Evolutionary conservation across 768 basidiomycete genomes (phyloP).

Genomic region (Lyophyllum atratum): DNA sequence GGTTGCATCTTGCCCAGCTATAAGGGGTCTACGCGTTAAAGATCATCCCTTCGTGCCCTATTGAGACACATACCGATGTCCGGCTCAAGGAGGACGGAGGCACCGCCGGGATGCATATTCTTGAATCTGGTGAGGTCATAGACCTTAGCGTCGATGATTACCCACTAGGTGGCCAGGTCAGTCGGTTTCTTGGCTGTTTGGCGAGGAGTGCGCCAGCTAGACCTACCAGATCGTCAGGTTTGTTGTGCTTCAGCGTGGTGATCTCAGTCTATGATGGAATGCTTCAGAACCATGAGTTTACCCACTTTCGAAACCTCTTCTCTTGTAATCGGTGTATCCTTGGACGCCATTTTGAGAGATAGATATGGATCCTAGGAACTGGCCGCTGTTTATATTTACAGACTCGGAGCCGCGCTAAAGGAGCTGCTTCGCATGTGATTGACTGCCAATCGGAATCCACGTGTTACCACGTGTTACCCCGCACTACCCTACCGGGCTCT

Average conservation of each 20-base stretch:
- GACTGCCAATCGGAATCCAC: not conserved
- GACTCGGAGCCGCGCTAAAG: not conserved
- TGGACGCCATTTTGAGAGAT: slow-evolving; percentile 27
- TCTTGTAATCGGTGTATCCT: slow-evolving; percentile 44
- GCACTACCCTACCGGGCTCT: not conserved
- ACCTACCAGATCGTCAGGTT: slow-evolving; percentile 67
- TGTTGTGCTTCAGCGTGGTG: slow-evolving; percentile 63
- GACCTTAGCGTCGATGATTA: slow-evolving; percentile 82
- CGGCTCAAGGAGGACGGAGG: slow-evolving; percentile 67
- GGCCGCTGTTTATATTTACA: not conserved
- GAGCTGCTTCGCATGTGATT: slow-evolving; percentile 7
- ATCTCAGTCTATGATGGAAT: slow-evolving; percentile 1
- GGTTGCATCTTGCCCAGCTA: slow-evolving; percentile 78
- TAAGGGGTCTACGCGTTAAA: not conserved
- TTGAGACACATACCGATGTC: slow-evolving; percentile 61
- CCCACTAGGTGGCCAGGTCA: slow-evolving; percentile 52
- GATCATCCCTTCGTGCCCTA: not conserved
- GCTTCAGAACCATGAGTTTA: slow-evolving; percentile 1
- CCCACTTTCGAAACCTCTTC: slow-evolving; percentile 76
- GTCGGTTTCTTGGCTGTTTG: not conserved
- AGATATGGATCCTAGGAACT: not conserved
- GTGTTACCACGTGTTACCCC: not conserved
- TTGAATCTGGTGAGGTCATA: slow-evolving; percentile 82
- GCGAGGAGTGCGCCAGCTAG: not conserved
- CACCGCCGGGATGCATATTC: slow-evolving; percentile 81